A percentile compares a stretch with the other conserved stretches of the same genome.
phyloP scores from a whole-genome alignment of 306 rosid species.

The Carpinus viminea region DNA sequence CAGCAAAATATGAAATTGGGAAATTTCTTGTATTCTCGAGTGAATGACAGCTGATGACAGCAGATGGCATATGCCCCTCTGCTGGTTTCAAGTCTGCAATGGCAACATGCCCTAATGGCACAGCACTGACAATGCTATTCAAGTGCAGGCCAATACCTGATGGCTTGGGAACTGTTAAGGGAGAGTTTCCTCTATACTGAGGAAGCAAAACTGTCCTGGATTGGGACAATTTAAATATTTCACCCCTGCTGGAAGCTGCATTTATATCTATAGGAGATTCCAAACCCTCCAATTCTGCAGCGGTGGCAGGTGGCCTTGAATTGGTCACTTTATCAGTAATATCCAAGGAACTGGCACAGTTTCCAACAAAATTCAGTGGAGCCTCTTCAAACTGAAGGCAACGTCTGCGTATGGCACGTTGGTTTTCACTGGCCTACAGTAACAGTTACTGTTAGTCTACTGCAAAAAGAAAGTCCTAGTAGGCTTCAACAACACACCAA shows the following conservation, averaged over 20 bases:
- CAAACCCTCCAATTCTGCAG: slow-evolving; percentile 10
- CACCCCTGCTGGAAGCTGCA: slow-evolving; percentile 28
- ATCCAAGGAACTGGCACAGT: slow-evolving; percentile 21
- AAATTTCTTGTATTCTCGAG: slow-evolving; percentile 28
- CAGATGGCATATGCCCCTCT: slow-evolving; percentile 27
- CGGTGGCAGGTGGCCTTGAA: slow-evolving; percentile 21
- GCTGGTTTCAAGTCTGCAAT: slow-evolving; percentile 36
- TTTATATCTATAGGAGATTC: slow-evolving; percentile 27
- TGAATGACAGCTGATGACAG: slow-evolving; percentile 28
- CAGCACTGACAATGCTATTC: slow-evolving; percentile 59
- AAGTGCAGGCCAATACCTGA: slow-evolving; percentile 63
- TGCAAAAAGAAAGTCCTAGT: slow-evolving; percentile 5
- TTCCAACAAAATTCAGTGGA: slow-evolving; percentile 25
- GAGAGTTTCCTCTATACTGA: slow-evolving; percentile 30
- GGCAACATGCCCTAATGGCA: slow-evolving; percentile 37
- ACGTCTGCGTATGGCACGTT: slow-evolving; percentile 49
- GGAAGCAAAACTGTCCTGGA: slow-evolving; percentile 29
- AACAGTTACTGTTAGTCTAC: slow-evolving; percentile 22
- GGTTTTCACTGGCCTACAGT: slow-evolving; percentile 43
- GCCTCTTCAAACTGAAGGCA: slow-evolving; percentile 63
- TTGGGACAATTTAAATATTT: slow-evolving; percentile 27
- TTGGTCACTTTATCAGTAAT: slow-evolving; percentile 15
- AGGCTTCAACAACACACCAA: background rate
- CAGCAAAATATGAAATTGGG: slow-evolving; percentile 30
- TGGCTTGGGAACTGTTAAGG: slow-evolving; percentile 44